These are phyloP conservation scores for Neolentinus lepideus DNA, from an alignment of 1,284 basidiomycete genomes.

Conservation along the genomic window DNA sequence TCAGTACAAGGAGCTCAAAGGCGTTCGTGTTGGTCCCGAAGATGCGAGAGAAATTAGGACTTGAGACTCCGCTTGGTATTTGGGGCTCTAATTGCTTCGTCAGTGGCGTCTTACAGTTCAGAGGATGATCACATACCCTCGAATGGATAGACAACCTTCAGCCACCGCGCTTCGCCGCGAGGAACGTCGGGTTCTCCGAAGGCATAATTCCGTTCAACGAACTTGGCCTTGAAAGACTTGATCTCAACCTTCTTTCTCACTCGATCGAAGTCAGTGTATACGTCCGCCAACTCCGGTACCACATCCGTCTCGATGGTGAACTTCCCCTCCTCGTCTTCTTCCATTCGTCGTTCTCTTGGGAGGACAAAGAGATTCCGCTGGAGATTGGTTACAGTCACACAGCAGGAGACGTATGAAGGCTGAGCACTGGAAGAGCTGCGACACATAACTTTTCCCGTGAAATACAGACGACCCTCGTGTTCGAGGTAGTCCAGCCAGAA, in stretches of 20 bases:
- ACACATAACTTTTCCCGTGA: constrained; percentile 86
- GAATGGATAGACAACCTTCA: constrained; percentile 89
- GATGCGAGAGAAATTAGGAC: constrained; percentile 81
- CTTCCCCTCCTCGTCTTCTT: constrained; percentile 49
- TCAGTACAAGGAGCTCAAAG: constrained; percentile 93
- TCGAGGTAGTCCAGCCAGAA: constrained; percentile 95
- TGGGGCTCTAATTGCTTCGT: constrained; percentile 37
- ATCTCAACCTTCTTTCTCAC: constrained; percentile 72
- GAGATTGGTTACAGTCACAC: constrained; percentile 80
- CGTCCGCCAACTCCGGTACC: constrained; percentile 60
- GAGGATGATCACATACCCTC: constrained; percentile 44
- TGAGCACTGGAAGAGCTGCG: constrained; percentile 34
- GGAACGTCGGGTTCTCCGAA: constrained; percentile 88
- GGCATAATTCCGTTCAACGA: constrained; percentile 88
- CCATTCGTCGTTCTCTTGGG: constrained; percentile 63
- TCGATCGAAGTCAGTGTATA: constrained; percentile 82
- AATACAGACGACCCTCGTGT: constrained; percentile 70
- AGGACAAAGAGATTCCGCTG: constrained; percentile 94
- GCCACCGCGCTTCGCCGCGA: constrained; percentile 76
- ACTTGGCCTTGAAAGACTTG: constrained; percentile 75
- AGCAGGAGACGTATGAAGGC: constrained; percentile 76
- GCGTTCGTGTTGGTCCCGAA: constrained; percentile 93
- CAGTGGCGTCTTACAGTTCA: no score
- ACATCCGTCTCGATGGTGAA: constrained; percentile 70
- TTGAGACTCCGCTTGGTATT: constrained; percentile 67